Percentiles rank a stretch among this genome's conserved stretches.
phyloP scores from a whole-genome alignment of 805 yeast species.

The Starmerella scarabaei region DNA sequence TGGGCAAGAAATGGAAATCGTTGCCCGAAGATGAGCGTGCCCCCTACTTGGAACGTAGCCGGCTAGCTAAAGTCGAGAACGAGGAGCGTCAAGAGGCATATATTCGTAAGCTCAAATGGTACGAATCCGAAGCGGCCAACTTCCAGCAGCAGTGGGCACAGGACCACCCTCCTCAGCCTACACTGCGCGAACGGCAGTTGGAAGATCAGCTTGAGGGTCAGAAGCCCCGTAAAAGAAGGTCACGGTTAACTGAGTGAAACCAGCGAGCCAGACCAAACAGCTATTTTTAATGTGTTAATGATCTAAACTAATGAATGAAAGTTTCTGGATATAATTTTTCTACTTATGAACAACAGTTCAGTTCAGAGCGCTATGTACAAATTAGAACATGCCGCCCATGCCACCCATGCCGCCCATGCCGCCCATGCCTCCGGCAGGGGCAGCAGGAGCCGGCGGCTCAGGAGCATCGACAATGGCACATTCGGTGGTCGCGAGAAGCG shows the following conservation, averaged over 20 bases:
- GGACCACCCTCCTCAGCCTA: constrained; percentile 24
- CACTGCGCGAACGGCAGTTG: constrained; percentile 19
- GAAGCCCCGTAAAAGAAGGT: constrained; percentile 11
- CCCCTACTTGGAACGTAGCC: constrained; percentile 29
- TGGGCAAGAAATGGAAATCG: constrained; percentile 32
- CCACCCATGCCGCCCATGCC: constrained; percentile 38
- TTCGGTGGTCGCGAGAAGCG: constrained; percentile 93
- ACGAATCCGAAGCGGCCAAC: constrained; percentile 30
- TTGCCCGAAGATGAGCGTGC: constrained; percentile 28
- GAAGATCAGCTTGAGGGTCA: constrained; percentile 11
- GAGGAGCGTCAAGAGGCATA: constrained; percentile 27
- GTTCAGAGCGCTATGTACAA: constrained; percentile 3
- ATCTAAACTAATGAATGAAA: not conserved
- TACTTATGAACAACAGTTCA: no score
- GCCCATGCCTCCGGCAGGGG: constrained; percentile 52
- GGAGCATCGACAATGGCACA: constrained; percentile 97
- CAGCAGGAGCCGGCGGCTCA: constrained; percentile 46
- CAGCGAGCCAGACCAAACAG: not conserved
- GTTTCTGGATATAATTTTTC: no score
- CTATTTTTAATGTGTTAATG: not conserved
- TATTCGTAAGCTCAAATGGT: constrained; percentile 24
- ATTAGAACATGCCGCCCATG: constrained; percentile 23
- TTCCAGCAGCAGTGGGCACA: constrained; percentile 30
- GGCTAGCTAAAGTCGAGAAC: constrained; percentile 26
- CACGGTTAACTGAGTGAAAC: constrained; percentile 10